phyloP scores from a whole-genome alignment of 2,329 filamentous ascomycete genomes.

The Penicillium italicum region DNA sequence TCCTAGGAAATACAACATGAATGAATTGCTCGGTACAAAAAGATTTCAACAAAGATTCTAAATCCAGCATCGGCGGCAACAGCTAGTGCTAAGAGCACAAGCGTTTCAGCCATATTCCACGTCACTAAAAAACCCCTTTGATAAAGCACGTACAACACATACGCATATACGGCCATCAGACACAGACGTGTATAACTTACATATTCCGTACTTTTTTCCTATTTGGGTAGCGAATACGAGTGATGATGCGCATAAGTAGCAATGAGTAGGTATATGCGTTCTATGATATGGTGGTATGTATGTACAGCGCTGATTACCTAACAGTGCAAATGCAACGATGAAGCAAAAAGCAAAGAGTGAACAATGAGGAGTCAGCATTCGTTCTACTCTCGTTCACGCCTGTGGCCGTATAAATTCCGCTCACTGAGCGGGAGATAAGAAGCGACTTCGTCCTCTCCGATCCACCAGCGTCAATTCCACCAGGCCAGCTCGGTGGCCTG shows the following conservation, averaged over 20 bases:
- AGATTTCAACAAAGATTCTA: background rate
- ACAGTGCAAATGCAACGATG: background rate
- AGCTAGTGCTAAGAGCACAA: background rate
- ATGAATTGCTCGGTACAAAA: background rate
- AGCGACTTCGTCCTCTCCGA: slow-evolving; percentile 8
- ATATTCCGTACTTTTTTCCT: background rate
- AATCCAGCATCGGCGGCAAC: background rate
- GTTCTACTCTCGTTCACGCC: slow-evolving; percentile 9
- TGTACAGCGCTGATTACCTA: background rate
- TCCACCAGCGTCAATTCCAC: slow-evolving; percentile 36
- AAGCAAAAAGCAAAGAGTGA: slow-evolving; percentile 5
- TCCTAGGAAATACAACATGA: background rate
- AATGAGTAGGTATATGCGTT: background rate
- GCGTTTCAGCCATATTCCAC: background rate
- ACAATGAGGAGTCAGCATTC: slow-evolving; percentile 6
- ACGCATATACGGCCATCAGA: no score
- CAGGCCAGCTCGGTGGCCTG: slow-evolving; percentile 18
- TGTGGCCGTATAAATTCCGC: slow-evolving; percentile 8
- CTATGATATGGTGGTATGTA: background rate
- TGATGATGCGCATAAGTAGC: background rate
- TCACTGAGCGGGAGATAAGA: slow-evolving; percentile 30
- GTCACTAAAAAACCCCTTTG: background rate
- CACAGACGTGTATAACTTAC: no score
- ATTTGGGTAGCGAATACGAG: background rate
- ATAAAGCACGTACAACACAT: no score